Base-by-base conservation (phyloP, 108 stramenopile species). In the Pseudonitzschia multistriata region DNA sequence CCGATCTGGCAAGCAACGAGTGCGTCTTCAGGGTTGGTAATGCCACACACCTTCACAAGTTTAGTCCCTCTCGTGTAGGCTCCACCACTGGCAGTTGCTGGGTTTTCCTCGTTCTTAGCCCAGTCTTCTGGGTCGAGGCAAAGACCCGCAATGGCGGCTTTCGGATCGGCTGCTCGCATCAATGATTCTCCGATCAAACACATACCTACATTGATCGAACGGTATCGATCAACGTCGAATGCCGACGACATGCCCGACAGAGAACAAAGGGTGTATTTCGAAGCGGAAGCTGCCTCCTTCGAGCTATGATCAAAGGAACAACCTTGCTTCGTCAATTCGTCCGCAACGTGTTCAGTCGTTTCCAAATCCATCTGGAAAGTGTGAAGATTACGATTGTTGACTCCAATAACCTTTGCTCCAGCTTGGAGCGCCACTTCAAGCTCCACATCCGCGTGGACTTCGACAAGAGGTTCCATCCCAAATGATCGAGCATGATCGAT, bases 311-410 rank as follows among this genome's bases (percentile, higher is more conserved):
- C 81, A 68, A 85, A 90, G 8, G 47, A 35, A 34, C 83, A 79
- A 14, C 86, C 85, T 22, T 77, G 61, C 52, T 74, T 54, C 7
- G 57, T 71, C 62, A 95, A 67, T 39, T 75, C 74, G 50, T 70
- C 79, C 10, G 92, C 90, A 10, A 94, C 71, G 62, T 88, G 84
- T 48, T 94, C 87, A 0, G 97, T 97, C 11, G 91, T 92, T 22
- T 64, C 79, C 71, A 98, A 74, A 79, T 99, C 98, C 78, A 99
- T 84, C 68, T 97, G 87, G 66, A 99, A 97, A 22, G 96, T 97
- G 79, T 98, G 97, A 17, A 99, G 76, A 79, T 99, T 97, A 60
- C 98, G 92, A 83, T 98, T 98, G 76, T 99, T 99, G 3, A 99
- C 97, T 6, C 98, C 98, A 79, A 99, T 92, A 8, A 97, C 97